phyloP scores from a whole-genome alignment of 139 green algal species.

The Ettlia oleoabundans region DNA sequence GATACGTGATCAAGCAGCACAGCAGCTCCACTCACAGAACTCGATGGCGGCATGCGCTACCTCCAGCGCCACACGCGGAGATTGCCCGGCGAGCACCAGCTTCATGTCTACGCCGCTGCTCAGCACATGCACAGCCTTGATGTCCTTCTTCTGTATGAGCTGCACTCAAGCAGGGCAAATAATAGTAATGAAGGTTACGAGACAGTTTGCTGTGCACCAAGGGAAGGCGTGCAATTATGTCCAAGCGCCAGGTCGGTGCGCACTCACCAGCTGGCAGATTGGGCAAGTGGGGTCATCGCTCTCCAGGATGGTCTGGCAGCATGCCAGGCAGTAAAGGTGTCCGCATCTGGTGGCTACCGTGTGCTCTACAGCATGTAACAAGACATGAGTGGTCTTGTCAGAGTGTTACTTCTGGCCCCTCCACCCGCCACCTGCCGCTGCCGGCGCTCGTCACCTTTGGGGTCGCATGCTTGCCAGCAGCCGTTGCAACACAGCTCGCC shows the following conservation, averaged over 20 bases:
- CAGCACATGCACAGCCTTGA: constrained; percentile 61
- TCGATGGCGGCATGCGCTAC: constrained; percentile 59
- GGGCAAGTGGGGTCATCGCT: constrained; percentile 55
- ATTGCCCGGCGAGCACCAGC: constrained; percentile 65
- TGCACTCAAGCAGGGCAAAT: too few species aligned
- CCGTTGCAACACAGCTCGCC: constrained; percentile 51
- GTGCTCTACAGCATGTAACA: constrained; percentile 40
- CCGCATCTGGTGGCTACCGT: constrained; percentile 58
- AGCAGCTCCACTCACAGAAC: constrained; percentile 45
- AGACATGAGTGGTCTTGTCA: too few species aligned
- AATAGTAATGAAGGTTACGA: too few species aligned
- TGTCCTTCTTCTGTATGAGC: constrained; percentile 43
- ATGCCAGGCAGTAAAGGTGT: constrained; percentile 70
- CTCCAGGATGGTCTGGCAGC: constrained; percentile 61
- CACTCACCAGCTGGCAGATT: constrained; percentile 45
- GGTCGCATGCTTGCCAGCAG: constrained; percentile 62
- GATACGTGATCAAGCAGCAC: background rate
- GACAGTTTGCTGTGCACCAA: too few species aligned
- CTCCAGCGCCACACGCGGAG: constrained; percentile 57
- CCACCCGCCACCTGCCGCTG: too few species aligned
- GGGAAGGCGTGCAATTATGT: background rate
- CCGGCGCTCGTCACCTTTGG: too few species aligned
- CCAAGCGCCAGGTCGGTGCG: background rate
- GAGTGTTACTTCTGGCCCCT: too few species aligned
- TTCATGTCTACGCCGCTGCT: constrained; percentile 35